Evolutionary conservation across 1,284 basidiomycete species (phyloP).

Genomic region (Vanrija pseudolonga): DNA sequence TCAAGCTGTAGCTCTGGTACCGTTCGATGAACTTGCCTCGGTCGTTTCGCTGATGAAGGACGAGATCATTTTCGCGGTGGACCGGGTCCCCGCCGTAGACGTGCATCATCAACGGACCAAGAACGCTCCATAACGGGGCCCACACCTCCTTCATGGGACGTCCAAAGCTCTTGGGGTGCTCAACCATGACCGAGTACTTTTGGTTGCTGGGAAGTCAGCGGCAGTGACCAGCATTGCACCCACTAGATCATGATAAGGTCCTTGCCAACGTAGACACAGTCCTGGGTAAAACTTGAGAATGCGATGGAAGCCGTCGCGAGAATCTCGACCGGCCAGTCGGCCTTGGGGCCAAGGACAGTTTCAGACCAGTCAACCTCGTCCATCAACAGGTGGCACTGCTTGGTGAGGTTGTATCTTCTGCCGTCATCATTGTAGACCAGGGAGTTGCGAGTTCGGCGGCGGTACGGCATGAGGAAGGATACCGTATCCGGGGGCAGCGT

Average conservation of each 20-base stretch:
- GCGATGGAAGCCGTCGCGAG: background rate
- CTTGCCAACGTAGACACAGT: background rate
- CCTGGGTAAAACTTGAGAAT: background rate
- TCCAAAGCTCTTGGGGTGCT: slow-evolving; percentile 26
- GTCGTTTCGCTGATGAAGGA: slow-evolving; percentile 21
- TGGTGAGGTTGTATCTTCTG: background rate
- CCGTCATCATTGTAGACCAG: background rate
- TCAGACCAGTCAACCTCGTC: background rate
- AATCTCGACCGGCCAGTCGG: background rate
- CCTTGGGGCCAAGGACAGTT: background rate
- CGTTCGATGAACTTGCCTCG: slow-evolving; percentile 24
- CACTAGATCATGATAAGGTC: background rate
- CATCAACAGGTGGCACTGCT: background rate
- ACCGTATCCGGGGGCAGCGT: too few species aligned
- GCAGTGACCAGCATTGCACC: background rate
- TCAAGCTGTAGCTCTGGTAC: slow-evolving; percentile 38
- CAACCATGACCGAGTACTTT: slow-evolving; percentile 19
- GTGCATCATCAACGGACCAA: slow-evolving; percentile 16
- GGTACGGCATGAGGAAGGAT: too few species aligned
- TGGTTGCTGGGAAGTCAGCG: slow-evolving; percentile 23
- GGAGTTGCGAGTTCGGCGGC: too few species aligned
- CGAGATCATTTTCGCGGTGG: slow-evolving; percentile 26
- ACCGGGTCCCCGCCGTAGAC: slow-evolving; percentile 17
- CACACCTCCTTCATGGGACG: slow-evolving; percentile 23
- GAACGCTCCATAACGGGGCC: slow-evolving; percentile 21